Base-by-base conservation (phyloP, 2,329 filamentous ascomycete genomes). In the Fusarium heterosporum region DNA sequence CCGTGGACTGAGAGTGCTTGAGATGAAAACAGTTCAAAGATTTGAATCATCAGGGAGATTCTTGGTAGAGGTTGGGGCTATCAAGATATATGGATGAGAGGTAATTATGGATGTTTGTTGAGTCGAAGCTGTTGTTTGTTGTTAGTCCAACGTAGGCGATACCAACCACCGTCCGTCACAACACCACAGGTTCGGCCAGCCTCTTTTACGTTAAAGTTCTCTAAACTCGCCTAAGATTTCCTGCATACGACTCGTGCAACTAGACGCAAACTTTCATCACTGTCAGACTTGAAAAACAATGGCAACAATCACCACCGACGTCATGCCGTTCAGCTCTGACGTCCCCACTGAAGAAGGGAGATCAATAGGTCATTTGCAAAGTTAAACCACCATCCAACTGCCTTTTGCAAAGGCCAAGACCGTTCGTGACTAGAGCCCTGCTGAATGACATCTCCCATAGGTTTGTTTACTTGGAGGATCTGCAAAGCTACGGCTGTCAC, bases 171-270 rank as follows among this genome's bases (percentile, higher is more conserved):
- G 22, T 11, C 28, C 47, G 16, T 17, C 36, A 40, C 48, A 19
- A 45, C 22, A 49, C 26, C 26, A 26, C 13, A 40, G 36, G 67
- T 57, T 50, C 55, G 38, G 43, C 70, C 70, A 71, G 55, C 66
- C 69, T 67, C 65, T 66, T 69, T 62, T 67, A 61, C 61, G 57
- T 59, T 61, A 45, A 67, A 64, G 47, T 55, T 58, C 61, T 34
- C 29, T 28, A 25, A 29, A 50, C 17, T 42, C 25, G 45, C 29
- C 25, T 50, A 34, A 4, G 4, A 14, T 34, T 22, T 30, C 28
- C 26, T 49, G 16, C 30, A 36, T 32, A 50, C 42, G 29, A 63
- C 40, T 61, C 32, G 38, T 53, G 22, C 40, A 38, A 54, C 45
- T 48, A 51, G 26, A 28, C 36, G 36, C 30, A 64, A 54, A 50